Evolutionary conservation across 2,329 filamentous ascomycete species (phyloP), one percentile per base, ranked within the genome.

Genomic region (Xylaria sp.): DNA sequence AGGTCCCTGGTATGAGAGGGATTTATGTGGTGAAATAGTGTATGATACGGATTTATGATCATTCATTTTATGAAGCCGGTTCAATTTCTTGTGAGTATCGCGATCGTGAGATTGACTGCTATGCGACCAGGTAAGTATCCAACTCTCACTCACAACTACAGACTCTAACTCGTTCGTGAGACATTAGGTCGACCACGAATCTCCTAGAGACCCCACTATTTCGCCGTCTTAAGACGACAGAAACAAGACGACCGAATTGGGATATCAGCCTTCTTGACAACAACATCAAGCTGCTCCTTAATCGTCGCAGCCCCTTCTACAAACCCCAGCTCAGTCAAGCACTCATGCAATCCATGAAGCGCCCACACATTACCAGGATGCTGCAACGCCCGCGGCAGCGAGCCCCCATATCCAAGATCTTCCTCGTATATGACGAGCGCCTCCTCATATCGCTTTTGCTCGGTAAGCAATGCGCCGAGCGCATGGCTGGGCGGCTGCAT

Each of bases 321-420:
- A n/a, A 78, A 73, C 0, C 82, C 84, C 11, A 88, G 70, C 61
- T 76, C 82, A 2, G 78, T 64, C 53, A 91, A 69, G 68, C 89
- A 90, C 73, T 92, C 89, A 63, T 90, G 81, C 64, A 85, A 88
- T 0, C 89, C 89, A 66, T 90, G 86, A 62, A 92, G 71, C 3
- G 87, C 82, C 89, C 89, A 92, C 0, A 92, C 83, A 64, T 92
- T 92, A 53, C 86, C 86, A 5, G 82, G 86, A 71, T 91, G 89
- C 63, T 83, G 82, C 54, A 84, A 76, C 0, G 87, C 82, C 18
- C 89, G 78, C 0, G 87, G 85, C 2, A 91, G 71, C 0, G 79
- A 81, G n/a, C 79, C 75, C 58, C 82, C 79, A 11, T 86, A 67
- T 0, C 86, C 86, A 11, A 89, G 70, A 66, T 89, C 86, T 0